Evolutionary conservation across 2,329 filamentous ascomycete genomes (phyloP).

Genomic region (Cyphellophora europaea): DNA sequence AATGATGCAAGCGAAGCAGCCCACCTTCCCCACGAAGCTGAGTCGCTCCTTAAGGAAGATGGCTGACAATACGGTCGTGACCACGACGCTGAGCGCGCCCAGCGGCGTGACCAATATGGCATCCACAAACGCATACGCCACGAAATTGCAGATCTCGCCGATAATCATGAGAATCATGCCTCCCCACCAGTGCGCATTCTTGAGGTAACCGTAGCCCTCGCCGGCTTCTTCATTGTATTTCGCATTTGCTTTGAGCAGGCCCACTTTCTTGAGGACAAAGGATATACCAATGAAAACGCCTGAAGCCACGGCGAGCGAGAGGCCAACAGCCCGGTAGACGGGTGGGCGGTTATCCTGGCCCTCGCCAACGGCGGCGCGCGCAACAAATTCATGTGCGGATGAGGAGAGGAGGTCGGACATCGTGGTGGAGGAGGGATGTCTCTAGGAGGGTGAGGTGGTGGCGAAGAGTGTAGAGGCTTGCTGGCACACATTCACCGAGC

Average conservation of each 20-base stretch:
- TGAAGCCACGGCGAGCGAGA: conserved; percentile 74
- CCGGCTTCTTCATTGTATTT: conserved; percentile 95
- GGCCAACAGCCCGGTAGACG: conserved; percentile 76
- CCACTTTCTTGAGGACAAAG: conserved; percentile 92
- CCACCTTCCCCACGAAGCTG: conserved; percentile 91
- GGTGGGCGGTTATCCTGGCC: conserved; percentile 36
- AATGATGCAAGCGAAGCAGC: conserved; percentile 89
- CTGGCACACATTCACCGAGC: no score
- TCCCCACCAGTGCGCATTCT: conserved; percentile 88
- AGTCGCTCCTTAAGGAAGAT: conserved; percentile 94
- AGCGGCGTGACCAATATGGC: conserved; percentile 90
- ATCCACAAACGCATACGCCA: conserved; percentile 93
- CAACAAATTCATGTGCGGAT: conserved; percentile 32
- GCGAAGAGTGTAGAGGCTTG: no score
- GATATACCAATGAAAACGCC: conserved; percentile 89
- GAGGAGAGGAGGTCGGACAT: neutral
- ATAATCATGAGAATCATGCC: conserved; percentile 97
- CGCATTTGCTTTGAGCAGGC: conserved; percentile 80
- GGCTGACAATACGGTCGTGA: conserved; percentile 81
- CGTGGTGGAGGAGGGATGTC: no score
- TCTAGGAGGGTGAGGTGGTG: no score
- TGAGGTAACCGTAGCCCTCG: conserved; percentile 94
- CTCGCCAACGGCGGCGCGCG: conserved; percentile 28
- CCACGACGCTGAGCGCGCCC: conserved; percentile 83
- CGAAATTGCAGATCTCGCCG: conserved; percentile 94